These are phyloP conservation scores for Sclerotinia spermophila DNA, from an alignment of 2,329 filamentous ascomycete species.

Conservation along the genomic window DNA sequence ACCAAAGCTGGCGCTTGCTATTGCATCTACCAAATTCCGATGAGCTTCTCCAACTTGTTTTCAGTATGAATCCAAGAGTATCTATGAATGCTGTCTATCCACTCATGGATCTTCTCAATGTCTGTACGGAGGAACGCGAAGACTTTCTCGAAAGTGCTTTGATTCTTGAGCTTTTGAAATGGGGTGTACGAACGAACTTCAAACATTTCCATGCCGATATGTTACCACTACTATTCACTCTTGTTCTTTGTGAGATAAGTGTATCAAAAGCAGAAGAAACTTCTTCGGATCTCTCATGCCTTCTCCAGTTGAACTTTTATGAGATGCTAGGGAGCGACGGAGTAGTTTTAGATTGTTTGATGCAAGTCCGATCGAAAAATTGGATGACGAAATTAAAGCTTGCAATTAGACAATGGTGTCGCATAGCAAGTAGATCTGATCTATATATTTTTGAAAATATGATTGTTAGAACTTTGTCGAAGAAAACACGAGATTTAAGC, in stretches of 20 bases:
- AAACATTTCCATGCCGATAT: not conserved
- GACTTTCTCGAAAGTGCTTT: not conserved
- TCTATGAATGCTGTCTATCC: not conserved
- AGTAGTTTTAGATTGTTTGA: rapidly evolving
- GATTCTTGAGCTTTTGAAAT: not conserved
- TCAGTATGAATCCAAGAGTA: not conserved
- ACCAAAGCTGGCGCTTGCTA: no score
- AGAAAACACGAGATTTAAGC: no score
- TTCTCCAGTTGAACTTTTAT: not conserved
- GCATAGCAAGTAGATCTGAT: rapidly evolving
- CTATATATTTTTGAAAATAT: not conserved
- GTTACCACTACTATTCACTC: not conserved
- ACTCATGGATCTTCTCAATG: not conserved
- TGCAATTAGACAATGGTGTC: not conserved
- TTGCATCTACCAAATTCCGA: no score
- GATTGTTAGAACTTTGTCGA: not conserved
- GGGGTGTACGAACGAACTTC: not conserved
- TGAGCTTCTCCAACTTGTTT: not conserved
- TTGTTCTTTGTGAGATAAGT: not conserved
- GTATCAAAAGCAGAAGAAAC: rapidly evolving
- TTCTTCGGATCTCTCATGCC: not conserved
- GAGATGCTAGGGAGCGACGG: not conserved
- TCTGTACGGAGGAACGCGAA: not conserved
- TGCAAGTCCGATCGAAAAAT: not conserved
- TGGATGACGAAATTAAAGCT: rapidly evolving